phyloP scores from a whole-genome alignment of 2,329 filamentous ascomycete genomes.

The Cladophialophora carrionii region DNA sequence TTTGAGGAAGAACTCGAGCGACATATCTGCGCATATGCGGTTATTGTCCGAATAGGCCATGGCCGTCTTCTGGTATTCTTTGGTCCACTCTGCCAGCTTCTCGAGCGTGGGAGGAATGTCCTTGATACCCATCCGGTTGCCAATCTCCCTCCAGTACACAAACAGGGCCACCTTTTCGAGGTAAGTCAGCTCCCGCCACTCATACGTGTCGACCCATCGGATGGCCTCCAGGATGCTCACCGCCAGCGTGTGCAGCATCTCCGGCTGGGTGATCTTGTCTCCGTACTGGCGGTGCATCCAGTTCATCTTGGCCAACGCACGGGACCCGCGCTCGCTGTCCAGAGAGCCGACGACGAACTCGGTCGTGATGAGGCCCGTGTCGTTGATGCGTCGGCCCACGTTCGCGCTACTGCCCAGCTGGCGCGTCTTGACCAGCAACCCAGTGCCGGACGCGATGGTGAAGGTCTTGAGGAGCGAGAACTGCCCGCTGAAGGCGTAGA shows the following conservation, averaged over 20 bases:
- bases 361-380: conserved; percentile 54
- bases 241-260: conserved; percentile 66
- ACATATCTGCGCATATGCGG: background rate
- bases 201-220: conserved; percentile 65
- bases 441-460: conserved; percentile 59
- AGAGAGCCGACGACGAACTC: conserved; percentile 54
- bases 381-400: conserved; percentile 56
- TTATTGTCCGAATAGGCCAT: background rate
- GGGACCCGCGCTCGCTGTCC: conserved; percentile 48
- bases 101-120: conserved; percentile 44
- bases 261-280: conserved; percentile 62
- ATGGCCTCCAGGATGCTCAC: conserved; percentile 69
- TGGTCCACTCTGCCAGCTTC: background rate
- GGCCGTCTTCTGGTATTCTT: background rate
- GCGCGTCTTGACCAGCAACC: conserved; percentile 52
- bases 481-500: conserved; percentile 56
- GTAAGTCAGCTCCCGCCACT: conserved; percentile 70
- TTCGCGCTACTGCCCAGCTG: conserved; percentile 52
- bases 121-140: conserved; percentile 70
- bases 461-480: conserved; percentile 66
- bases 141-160: conserved; percentile 70
- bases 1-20: background rate
- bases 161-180: conserved; percentile 70
- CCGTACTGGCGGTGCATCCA: conserved; percentile 62
- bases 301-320: conserved; percentile 65